Evolutionary conservation across 495 filamentous ascomycete genomes (phyloP).

Genomic region (Patellaria atrata): DNA sequence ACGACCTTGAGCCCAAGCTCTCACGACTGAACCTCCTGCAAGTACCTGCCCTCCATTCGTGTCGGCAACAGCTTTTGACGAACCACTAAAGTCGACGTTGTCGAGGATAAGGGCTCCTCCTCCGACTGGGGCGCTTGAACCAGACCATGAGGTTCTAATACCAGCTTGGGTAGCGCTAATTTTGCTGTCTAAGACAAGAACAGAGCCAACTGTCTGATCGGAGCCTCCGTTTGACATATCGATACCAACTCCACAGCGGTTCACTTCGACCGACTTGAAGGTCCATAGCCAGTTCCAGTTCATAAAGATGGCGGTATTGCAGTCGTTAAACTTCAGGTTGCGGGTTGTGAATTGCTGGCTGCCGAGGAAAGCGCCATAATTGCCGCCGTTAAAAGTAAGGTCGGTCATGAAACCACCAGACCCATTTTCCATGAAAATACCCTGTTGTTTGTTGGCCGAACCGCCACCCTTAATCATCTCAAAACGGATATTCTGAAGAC

Average conservation of each 20-base stretch:
- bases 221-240: constrained; percentile 40
- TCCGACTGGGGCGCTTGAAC: constrained; percentile 24
- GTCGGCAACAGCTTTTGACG: constrained; percentile 44
- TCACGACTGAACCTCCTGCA: constrained; percentile 38
- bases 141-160: constrained; percentile 23
- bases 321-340: constrained; percentile 35
- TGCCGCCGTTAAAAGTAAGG: constrained; percentile 33
- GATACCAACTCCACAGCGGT: constrained; percentile 46
- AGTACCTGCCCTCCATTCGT: constrained; percentile 36
- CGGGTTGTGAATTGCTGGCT: constrained; percentile 42
- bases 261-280: constrained; percentile 28
- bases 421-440: constrained; percentile 80
- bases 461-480: constrained; percentile 29
- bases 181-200: constrained; percentile 28
- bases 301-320: constrained; percentile 35
- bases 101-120: constrained; percentile 47
- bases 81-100: constrained; percentile 52
- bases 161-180: constrained; percentile 25
- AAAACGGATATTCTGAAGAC: constrained; percentile 40
- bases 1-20: constrained; percentile 40
- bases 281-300: constrained; percentile 46
- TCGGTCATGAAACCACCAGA: constrained; percentile 38
- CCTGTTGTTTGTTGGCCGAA: constrained; percentile 24
- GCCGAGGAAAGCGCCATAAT: constrained; percentile 35
- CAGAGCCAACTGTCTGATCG: constrained; percentile 33